A percentile compares a stretch with the other conserved stretches of the same genome.
phyloP scores from a whole-genome alignment of 2,329 filamentous ascomycete species.

The Trichophyton verrucosum region DNA sequence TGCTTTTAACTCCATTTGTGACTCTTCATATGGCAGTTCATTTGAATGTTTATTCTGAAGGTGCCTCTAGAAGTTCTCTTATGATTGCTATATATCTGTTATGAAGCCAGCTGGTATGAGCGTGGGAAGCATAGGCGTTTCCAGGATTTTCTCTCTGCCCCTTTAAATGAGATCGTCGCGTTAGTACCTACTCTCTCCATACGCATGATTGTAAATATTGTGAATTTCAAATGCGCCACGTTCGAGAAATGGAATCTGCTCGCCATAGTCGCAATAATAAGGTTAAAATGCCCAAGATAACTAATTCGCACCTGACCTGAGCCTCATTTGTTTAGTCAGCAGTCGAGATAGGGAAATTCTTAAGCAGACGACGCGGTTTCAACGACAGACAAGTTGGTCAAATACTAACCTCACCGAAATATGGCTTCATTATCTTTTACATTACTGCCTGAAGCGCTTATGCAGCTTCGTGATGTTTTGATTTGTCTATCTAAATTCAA shows the following conservation, averaged over 20 bases:
- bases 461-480: constrained; percentile 46
- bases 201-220: not conserved
- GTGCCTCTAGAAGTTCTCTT: not conserved
- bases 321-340: not conserved
- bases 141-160: not conserved
- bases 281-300: too few relatives aligned
- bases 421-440: constrained; percentile 37
- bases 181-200: not conserved
- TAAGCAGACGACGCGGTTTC: not conserved
- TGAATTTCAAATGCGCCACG: too few relatives aligned
- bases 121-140: not conserved
- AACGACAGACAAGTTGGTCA: not conserved
- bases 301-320: not conserved
- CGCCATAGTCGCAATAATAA: too few relatives aligned
- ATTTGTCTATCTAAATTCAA: constrained; percentile 52
- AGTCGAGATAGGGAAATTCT: not conserved
- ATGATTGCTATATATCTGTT: not conserved
- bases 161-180: not conserved
- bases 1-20: not conserved
- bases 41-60: not conserved
- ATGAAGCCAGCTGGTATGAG: not conserved
- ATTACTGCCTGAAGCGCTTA: constrained; percentile 43
- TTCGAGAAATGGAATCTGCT: too few relatives aligned
- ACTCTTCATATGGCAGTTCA: not conserved
- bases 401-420: not conserved